These are phyloP conservation scores for Penicillium sp. DNA, from an alignment of 2,329 filamentous ascomycete genomes.

Conservation along the genomic window DNA sequence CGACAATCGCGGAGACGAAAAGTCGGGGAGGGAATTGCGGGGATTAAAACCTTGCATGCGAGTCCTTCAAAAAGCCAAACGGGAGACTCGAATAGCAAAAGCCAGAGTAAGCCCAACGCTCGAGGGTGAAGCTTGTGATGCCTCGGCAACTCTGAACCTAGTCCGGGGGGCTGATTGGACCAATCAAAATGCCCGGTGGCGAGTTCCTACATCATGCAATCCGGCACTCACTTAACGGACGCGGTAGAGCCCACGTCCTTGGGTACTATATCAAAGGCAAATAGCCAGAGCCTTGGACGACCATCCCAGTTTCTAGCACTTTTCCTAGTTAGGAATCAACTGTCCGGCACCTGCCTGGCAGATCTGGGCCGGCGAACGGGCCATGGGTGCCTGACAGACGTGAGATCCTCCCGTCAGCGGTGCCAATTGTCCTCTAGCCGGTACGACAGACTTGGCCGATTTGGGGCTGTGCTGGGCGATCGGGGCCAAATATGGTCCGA, in stretches of 20 bases:
- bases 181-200: constrained; percentile 4
- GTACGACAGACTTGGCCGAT: background rate
- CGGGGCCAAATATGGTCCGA: background rate
- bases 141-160: constrained; percentile 13
- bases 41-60: background rate
- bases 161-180: too few relatives aligned
- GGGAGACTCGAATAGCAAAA: background rate
- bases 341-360: background rate
- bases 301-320: too few relatives aligned
- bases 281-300: too few relatives aligned
- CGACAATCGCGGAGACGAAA: constrained; percentile 2
- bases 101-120: background rate
- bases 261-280: too few relatives aligned
- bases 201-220: background rate
- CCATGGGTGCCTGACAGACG: too few relatives aligned
- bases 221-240: too few relatives aligned
- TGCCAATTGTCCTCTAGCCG: background rate
- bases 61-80: background rate
- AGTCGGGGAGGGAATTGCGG: background rate
- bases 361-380: too few relatives aligned
- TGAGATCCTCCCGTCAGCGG: too few relatives aligned
- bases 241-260: too few relatives aligned
- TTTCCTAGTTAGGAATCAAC: background rate
- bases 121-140: constrained; percentile 14
- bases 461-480: background rate